These are phyloP conservation scores for Trichoderma gracile DNA, from an alignment of 2,329 filamentous ascomycete species.

Conservation along the genomic window DNA sequence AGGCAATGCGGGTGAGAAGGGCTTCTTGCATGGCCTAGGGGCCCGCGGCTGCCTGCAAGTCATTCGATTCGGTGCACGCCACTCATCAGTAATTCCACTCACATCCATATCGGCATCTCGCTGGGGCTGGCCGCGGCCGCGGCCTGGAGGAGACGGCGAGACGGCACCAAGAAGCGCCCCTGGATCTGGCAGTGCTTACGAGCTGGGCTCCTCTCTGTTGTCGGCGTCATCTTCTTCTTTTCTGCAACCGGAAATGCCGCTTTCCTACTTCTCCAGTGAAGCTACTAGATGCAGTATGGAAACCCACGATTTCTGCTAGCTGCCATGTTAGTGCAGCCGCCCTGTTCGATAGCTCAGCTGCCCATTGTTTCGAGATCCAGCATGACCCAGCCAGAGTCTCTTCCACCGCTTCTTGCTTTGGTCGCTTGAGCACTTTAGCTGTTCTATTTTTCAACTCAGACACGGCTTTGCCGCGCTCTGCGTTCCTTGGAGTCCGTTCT, in stretches of 20 bases:
- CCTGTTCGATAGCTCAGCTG: constrained; percentile 26
- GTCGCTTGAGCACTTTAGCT: not conserved
- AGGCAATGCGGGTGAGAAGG: constrained; percentile 16
- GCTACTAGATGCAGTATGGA: constrained; percentile 17
- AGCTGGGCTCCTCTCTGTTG: not conserved
- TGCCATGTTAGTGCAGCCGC: constrained; percentile 15
- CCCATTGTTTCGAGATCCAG: constrained; percentile 19
- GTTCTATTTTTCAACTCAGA: constrained; percentile 3
- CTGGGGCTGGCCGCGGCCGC: constrained; percentile 15
- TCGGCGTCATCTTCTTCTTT: not conserved
- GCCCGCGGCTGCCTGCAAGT: constrained; percentile 25
- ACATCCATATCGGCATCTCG: constrained; percentile 6
- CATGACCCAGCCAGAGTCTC: constrained; percentile 16
- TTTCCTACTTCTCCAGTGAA: constrained; percentile 6
- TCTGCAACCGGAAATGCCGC: constrained; percentile 13
- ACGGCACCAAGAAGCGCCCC: constrained; percentile 5
- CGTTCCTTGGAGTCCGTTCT: constrained; percentile 10
- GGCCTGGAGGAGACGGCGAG: not conserved
- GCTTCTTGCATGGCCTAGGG: constrained; percentile 19
- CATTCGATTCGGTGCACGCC: constrained; percentile 20
- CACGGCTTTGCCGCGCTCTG: constrained; percentile 15
- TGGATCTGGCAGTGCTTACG: constrained; percentile 15
- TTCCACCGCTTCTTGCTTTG: not conserved
- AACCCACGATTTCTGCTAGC: constrained; percentile 19
- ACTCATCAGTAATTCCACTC: not conserved